Base-by-base conservation (phyloP, 805 yeast species). In the Yarrowia sp. region DNA sequence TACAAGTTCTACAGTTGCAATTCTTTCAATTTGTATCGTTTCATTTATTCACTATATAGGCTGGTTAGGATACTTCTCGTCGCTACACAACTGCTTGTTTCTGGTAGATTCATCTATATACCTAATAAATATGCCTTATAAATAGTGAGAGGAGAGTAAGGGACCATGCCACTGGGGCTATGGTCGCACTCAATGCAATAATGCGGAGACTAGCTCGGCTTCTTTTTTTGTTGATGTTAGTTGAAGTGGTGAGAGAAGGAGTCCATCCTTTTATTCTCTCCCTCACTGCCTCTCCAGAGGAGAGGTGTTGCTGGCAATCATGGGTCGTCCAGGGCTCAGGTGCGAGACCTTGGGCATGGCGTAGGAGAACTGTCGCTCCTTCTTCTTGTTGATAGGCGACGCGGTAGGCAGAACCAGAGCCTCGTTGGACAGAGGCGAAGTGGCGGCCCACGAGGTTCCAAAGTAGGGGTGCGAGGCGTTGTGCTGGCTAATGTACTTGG, bases 321-420 rank as follows among this genome's bases (percentile, higher is more conserved):
- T 9, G 30, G 39, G 24, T 33, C 64, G 64, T 2, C 64, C 64
- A 43, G 64, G 64, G 33, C 64, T 58, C 8, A 58, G 39, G 8
- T 58, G 64, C 17, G 66, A 61, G 14, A 61, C 46, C 46, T 47
- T 46, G 15, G 66, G 66, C 66, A 61, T 61, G 12, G 66, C 66
- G 46, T 61, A 61, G 66, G 66, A 61, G 46, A 61, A 61, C 55
- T 61, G 66, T 46, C 66, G 66, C 53, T 61, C 66, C 46, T 47
- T 46, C 66, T 61, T 61, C 66, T 61, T 61, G 55, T 46, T 34
- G 46, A 47, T 61, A 38, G 66, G 66, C 24, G 43, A 47, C 12
- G 46, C 55, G 53, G 66, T 61, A 15, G 66, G 66, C 30, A 47
- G 34, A 9, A 61, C 66, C 24, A 61, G 66, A 39, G 53, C 55